phyloP scores from a whole-genome alignment of 805 yeast species.

The Saccharomycopsis malanga region DNA sequence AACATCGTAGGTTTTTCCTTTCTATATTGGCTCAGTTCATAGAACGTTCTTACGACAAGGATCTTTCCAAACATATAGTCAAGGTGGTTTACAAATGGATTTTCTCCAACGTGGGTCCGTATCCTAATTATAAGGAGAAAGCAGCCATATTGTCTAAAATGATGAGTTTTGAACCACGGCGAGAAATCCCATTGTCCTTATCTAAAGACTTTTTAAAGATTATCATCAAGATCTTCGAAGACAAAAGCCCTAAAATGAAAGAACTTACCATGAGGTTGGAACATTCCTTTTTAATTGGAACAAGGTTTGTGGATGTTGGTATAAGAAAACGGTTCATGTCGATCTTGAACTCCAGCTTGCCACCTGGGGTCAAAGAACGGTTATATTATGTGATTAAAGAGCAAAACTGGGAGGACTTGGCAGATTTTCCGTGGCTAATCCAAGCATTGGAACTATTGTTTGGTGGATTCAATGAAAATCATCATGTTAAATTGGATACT shows the following conservation, averaged over 20 bases:
- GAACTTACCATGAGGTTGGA: constrained; percentile 94
- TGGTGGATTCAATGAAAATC: constrained; percentile 60
- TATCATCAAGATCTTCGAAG: constrained; percentile 81
- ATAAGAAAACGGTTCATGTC: constrained; percentile 74
- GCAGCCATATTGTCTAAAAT: constrained; percentile 90
- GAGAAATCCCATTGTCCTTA: constrained; percentile 58
- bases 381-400: constrained; percentile 83
- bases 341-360: constrained; percentile 71
- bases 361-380: constrained; percentile 68
- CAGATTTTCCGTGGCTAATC: constrained; percentile 91
- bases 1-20: constrained; percentile 83
- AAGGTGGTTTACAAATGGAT: constrained; percentile 84
- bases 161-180: constrained; percentile 86
- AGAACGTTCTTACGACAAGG: constrained; percentile 78
- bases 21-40: constrained; percentile 82
- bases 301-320: constrained; percentile 68
- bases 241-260: constrained; percentile 66
- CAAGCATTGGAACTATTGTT: constrained; percentile 85
- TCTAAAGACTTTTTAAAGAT: constrained; percentile 79
- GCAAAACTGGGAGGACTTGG: constrained; percentile 94
- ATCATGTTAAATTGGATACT: constrained; percentile 38
- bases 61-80: constrained; percentile 66
- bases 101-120: constrained; percentile 69
- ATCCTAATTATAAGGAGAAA: constrained; percentile 93
- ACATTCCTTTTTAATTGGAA: constrained; percentile 92